These are phyloP conservation scores for Rhizopus arrhizus DNA, from an alignment of 371 early-diverging fungal genomes.

Conservation along the genomic window DNA sequence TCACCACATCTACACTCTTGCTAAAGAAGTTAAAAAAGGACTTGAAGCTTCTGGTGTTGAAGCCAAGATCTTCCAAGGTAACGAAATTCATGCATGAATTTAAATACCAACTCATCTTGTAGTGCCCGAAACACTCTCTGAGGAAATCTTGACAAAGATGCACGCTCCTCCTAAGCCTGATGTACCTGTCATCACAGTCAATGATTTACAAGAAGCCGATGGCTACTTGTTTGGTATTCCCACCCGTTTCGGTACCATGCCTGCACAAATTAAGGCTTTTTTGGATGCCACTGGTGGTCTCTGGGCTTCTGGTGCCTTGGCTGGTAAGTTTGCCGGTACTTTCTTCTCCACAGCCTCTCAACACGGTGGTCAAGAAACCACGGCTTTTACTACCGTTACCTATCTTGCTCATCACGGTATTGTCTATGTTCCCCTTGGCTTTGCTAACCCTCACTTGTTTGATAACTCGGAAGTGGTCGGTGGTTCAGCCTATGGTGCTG, in stretches of 20 bases:
- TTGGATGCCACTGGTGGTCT: conserved; percentile 74
- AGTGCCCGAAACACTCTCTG: conserved; percentile 68
- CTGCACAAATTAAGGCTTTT: conserved; percentile 78
- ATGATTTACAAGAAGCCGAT: conserved; percentile 70
- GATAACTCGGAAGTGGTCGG: conserved; percentile 64
- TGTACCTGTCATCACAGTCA: conserved; percentile 64
- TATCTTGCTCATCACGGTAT: conserved; percentile 83
- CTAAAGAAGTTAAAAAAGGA: conserved; percentile 64
- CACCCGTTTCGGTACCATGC: conserved; percentile 71
- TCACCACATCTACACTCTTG: conserved; percentile 61
- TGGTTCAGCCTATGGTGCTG: conserved; percentile 73
- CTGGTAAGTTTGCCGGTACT: conserved; percentile 71
- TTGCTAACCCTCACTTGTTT: conserved; percentile 49
- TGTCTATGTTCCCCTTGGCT: conserved; percentile 77
- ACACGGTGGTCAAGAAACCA: conserved; percentile 83
- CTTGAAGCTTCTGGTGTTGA: conserved; percentile 58
- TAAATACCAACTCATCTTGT: conserved; percentile 14
- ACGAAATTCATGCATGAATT: not conserved
- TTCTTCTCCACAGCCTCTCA: conserved; percentile 78
- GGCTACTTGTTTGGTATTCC: conserved; percentile 82
- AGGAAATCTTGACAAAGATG: conserved; percentile 72
- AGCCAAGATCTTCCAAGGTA: conserved; percentile 63
- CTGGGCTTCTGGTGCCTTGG: conserved; percentile 69
- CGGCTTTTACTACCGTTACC: conserved; percentile 69
- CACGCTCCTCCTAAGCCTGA: conserved; percentile 65